Evolutionary conservation across 116 monocot species (phyloP).

Genomic region (Iris pallida): DNA sequence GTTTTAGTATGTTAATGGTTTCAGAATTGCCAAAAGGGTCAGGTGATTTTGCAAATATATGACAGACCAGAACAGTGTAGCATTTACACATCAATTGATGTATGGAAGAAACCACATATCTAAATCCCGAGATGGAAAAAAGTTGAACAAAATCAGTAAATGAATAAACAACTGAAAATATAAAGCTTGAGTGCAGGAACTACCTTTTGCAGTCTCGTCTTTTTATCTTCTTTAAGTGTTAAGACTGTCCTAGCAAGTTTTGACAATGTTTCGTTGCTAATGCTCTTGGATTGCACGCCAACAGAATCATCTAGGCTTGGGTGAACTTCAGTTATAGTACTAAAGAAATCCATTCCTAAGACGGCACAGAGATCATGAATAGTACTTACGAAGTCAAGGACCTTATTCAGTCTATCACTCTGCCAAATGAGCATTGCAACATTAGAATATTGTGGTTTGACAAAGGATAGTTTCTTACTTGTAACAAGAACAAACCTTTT

Average conservation of each 20-base stretch:
- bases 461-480: not conserved
- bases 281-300: conserved; percentile 47
- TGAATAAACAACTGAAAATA: no score
- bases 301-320: conserved; percentile 45
- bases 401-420: conserved; percentile 54
- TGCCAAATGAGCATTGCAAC: conserved; percentile 15
- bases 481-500: conserved; percentile 27
- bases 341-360: conserved; percentile 45
- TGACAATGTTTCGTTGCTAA: conserved; percentile 49
- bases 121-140: no score
- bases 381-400: conserved; percentile 50
- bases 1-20: no score
- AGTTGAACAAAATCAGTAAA: no score
- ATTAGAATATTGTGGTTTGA: not conserved
- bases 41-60: no score
- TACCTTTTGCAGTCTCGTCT: conserved; percentile 46
- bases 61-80: no score
- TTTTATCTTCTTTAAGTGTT: conserved; percentile 46
- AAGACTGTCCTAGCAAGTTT: conserved; percentile 36
- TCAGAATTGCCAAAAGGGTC: no score
- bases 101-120: no score
- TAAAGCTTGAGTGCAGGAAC: conserved; percentile 7
- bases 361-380: conserved; percentile 62
- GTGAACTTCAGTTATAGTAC: conserved; percentile 59
- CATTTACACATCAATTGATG: no score